Base-by-base conservation (phyloP, 2,329 filamentous ascomycete genomes). In the Cladosporium sp. region DNA sequence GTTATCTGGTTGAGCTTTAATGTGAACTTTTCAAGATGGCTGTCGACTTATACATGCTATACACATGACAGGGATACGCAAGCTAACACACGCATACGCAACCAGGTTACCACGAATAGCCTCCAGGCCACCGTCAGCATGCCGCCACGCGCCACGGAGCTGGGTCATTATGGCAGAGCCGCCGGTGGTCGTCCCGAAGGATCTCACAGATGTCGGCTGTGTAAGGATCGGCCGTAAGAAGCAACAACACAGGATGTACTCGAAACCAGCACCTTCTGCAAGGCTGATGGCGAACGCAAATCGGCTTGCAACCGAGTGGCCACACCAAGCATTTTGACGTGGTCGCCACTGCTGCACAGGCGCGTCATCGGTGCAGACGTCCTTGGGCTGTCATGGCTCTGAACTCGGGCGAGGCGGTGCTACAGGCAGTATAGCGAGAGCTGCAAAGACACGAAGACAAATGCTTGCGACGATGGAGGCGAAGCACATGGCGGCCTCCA, bases 101-200 rank as follows among this genome's bases (percentile, higher is more conserved):
- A 55, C 19, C 52, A 47, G 25, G 19, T 30, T 25, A 47, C 19
- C 52, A 34, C 17, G 22, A n/a, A 22, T 22, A 22, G 40, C 15
- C 40, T 12, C 25, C 17, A 43, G 52, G 40, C 52, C 28, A 15
- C 52, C 52, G 45, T 55, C 52, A 55, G 39, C 52, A n/a, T 11
- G 40, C 30, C 40, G 40, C 39, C 52, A 47, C 40, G 5, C 12
- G 25, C 37, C 30, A 19, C 30, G 30, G 40, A 30, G 52, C 52
- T 55, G 52, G 36, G 30, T 14, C 28, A 19, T 17, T 15, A n/a
- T 36, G 8, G 40, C 52, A 55, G 52, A 55, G 52, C 52, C 39
- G 45, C 52, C 40, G 20, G 40, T n/a, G 8, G 36, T 55, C 52
- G 19, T 45, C 52, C 39, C 4, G 6, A 47, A 43, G 28, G 37